These are phyloP conservation scores for Cryoendolithus antarcticus DNA, from an alignment of 2,329 filamentous ascomycete genomes.

Conservation along the genomic window DNA sequence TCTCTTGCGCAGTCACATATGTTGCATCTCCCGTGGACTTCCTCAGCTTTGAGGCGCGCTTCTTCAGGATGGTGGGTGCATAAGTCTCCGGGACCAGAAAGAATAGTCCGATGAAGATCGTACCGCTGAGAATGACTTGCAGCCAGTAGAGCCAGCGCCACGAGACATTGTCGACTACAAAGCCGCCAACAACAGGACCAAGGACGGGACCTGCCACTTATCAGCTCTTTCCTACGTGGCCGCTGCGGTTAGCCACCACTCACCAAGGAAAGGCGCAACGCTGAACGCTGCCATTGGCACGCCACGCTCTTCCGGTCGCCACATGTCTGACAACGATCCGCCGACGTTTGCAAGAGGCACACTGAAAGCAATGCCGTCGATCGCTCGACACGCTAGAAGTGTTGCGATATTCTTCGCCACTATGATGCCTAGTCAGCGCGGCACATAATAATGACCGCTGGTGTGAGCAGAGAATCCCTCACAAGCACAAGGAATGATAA, in stretches of 20 bases:
- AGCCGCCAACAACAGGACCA: constrained; percentile 70
- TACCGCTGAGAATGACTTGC: constrained; percentile 60
- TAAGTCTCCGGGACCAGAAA: constrained; percentile 90
- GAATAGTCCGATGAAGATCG: constrained; percentile 63
- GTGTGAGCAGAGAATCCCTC: too few species aligned
- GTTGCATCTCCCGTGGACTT: constrained; percentile 52
- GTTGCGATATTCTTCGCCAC: constrained; percentile 43
- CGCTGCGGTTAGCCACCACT: too few species aligned
- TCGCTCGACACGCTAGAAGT: constrained; percentile 42
- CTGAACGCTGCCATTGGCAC: constrained; percentile 19
- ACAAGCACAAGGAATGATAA: constrained; percentile 45
- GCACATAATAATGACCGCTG: too few species aligned
- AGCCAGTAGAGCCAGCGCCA: constrained; percentile 59
- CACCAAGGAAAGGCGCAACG: constrained; percentile 20
- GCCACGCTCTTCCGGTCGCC: constrained; percentile 19
- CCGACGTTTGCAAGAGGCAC: constrained; percentile 39
- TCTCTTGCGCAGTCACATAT: constrained; percentile 68
- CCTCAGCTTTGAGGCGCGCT: constrained; percentile 58
- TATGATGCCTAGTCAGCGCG: too few species aligned
- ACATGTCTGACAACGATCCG: constrained; percentile 19
- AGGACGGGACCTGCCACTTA: too few species aligned
- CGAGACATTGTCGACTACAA: constrained; percentile 47
- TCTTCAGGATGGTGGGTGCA: constrained; percentile 61
- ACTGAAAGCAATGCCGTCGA: constrained; percentile 42
- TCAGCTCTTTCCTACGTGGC: too few species aligned